phyloP scores from a whole-genome alignment of 2,329 filamentous ascomycete genomes.

The Nothopassalora personata region DNA sequence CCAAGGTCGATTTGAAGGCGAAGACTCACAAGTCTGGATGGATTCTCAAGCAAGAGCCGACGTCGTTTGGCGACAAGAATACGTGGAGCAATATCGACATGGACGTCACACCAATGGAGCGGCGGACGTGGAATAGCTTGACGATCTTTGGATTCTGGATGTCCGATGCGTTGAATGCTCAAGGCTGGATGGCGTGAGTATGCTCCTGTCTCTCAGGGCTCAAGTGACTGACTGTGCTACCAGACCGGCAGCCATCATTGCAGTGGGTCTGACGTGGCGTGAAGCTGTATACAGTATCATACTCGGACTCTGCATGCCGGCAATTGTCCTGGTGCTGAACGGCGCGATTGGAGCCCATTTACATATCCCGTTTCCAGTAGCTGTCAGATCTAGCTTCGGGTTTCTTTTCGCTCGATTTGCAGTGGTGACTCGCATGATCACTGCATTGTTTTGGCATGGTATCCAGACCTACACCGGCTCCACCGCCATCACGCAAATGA shows the following conservation, averaged over 20 bases:
- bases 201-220: conserved; percentile 20
- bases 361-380: conserved; percentile 53
- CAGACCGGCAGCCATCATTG: conserved; percentile 43
- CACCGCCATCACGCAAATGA: conserved; percentile 47
- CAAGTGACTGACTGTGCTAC: not conserved
- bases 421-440: conserved; percentile 49
- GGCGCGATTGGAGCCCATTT: conserved; percentile 48
- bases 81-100: conserved; percentile 43
- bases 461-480: conserved; percentile 62
- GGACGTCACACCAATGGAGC: conserved; percentile 43
- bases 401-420: conserved; percentile 54
- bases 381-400: conserved; percentile 52
- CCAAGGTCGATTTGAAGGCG: conserved; percentile 31
- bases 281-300: conserved; percentile 34
- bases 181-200: conserved; percentile 30
- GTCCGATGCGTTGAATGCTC: conserved; percentile 42
- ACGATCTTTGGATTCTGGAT: conserved; percentile 45
- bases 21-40: conserved; percentile 38
- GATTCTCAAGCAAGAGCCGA: conserved; percentile 37
- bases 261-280: conserved; percentile 41
- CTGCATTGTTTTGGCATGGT: conserved; percentile 59
- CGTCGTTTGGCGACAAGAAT: conserved; percentile 38
- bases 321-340: conserved; percentile 26
- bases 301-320: conserved; percentile 31
- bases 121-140: conserved; percentile 42